Evolutionary conservation across 257 asterid genomes (phyloP).

Genomic region (Echites panduratus): DNA sequence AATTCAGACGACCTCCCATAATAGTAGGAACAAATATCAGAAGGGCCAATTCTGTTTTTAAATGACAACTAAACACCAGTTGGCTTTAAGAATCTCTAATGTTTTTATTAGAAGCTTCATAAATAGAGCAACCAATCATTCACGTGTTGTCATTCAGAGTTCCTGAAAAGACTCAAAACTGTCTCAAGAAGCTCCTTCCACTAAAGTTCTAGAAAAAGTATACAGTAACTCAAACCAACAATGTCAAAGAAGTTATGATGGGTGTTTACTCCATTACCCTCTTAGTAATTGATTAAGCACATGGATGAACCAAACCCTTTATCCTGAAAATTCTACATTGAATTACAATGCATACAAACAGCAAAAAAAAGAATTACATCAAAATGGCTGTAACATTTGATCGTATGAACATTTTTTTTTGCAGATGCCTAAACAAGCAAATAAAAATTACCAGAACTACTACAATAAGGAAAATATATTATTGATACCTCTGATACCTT

Average conservation of each 20-base stretch:
- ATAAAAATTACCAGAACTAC: background rate
- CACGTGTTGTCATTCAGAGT: background rate
- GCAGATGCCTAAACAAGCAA: background rate
- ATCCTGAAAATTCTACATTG: background rate
- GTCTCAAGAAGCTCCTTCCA: background rate
- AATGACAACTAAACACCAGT: background rate
- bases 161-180: background rate
- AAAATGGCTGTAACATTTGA: background rate
- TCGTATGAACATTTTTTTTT: background rate
- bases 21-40: background rate
- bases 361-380: background rate
- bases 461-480: constrained; percentile 4
- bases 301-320: background rate
- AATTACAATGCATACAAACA: background rate
- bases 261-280: background rate
- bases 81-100: background rate
- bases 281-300: background rate
- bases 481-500: constrained; percentile 53
- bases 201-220: background rate
- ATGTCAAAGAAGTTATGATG: background rate
- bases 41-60: background rate
- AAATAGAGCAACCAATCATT: background rate
- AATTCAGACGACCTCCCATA: background rate
- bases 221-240: background rate
- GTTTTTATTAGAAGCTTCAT: background rate